Evolutionary conservation across 768 basidiomycete species (phyloP), one percentile per base, ranked within the genome.

Genomic region (Kwoniella shandongensis): DNA sequence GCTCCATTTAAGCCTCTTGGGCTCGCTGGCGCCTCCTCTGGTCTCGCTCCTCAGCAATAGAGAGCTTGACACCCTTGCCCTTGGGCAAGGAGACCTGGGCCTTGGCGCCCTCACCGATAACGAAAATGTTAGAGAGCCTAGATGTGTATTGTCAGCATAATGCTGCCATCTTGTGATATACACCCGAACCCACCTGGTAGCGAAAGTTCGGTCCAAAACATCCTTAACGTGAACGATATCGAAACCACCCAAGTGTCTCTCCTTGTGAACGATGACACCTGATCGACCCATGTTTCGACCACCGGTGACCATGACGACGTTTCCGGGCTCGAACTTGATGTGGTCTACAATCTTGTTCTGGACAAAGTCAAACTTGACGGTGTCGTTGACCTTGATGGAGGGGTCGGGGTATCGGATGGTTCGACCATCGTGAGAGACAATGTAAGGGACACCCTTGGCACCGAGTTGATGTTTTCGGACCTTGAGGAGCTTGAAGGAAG

Each of bases 331-430:
- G 77, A 98, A 99, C 79, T 91, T 88, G 78, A 94, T 87, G 75
- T 84, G 89, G 74, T 93, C 80, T 60, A 74, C 83, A 77, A 99
- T 92, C 82, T 97, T 96, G 80, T 84, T 83, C 79, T 91, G 87
- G 78, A 91, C 89, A 62, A 99, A 81, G 80, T 98, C 96, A 77
- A 88, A 98, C 80, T 91, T 96, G 79, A 98, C 85, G 50, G 92
- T 91, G 81, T 98, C 96, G 83, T 98, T 94, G 79, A 89, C 91
- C 73, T 82, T 85, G 85, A 99, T 91, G 69, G 80, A 78, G 27
- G 96, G 96, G 79, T 99, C 96, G 68, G 96, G 94, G 82, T 97
- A 99, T 63, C 96, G 93, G 81, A 99, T 98, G 65, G 96, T 99
- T 78, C 96, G 91, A 51, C 96, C 96, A 75, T 99, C 96, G 81